A percentile compares a stretch with the other conserved stretches of the same genome.
Conservation (phyloP, 148 eudicot genomes). For the Silene latifolia region DNA sequence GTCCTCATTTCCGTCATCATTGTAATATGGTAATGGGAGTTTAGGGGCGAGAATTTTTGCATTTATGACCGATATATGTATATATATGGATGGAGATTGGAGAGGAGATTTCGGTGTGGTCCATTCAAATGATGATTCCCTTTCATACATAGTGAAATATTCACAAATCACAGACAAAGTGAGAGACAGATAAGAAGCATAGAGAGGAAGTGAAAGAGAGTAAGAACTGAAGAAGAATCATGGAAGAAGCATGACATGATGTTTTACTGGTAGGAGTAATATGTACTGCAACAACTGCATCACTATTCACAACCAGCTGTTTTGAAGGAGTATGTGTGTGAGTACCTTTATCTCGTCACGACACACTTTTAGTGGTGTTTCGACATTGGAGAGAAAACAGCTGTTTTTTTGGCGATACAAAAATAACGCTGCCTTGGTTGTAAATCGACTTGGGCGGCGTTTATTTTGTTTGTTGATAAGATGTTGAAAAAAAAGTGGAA, state of each 20-base stretch:
- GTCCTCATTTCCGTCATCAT: too few relatives aligned
- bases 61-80: neutral
- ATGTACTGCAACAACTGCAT: conserved; percentile 19
- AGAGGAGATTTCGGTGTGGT: conserved; percentile 39
- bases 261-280: conserved; percentile 6
- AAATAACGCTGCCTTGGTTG: too few relatives aligned
- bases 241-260: conserved; percentile 21
- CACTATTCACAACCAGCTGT: conserved; percentile 20
- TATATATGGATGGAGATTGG: conserved; percentile 4
- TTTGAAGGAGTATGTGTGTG: conserved; percentile 2
- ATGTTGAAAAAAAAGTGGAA: neutral
- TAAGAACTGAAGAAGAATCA: conserved; percentile 26
- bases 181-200: conserved; percentile 16
- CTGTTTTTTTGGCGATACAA: neutral
- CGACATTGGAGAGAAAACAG: neutral
- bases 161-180: conserved; percentile 25
- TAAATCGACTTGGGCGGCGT: neutral
- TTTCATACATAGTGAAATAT: neutral
- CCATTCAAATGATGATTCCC: conserved; percentile 16
- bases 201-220: conserved; percentile 19
- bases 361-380: conserved; percentile 11
- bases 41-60: neutral
- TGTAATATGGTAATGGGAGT: neutral
- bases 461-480: neutral
- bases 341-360: conserved; percentile 13